These are phyloP conservation scores for Calonectria pteridis DNA, from an alignment of 2,329 filamentous ascomycete species.

Conservation along the genomic window DNA sequence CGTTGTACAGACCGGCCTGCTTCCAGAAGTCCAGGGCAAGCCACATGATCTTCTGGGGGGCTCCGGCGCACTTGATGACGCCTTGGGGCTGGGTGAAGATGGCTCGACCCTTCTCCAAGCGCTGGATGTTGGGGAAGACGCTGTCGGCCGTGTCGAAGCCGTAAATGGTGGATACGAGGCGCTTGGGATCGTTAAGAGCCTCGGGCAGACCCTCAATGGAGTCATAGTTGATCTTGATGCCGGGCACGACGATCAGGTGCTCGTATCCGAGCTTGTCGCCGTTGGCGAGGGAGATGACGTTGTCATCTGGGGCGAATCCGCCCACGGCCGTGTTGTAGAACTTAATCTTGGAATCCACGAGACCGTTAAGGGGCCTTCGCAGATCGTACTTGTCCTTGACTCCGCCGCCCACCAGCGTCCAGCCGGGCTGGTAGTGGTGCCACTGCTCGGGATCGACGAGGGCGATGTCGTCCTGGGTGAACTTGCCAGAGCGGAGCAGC, in stretches of 20 bases:
- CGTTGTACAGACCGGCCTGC: slow-evolving; percentile 62
- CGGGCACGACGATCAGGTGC: slow-evolving; percentile 73
- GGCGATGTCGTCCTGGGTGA: slow-evolving; percentile 71
- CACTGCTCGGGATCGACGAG: slow-evolving; percentile 72
- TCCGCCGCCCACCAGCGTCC: slow-evolving; percentile 76
- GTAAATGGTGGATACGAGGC: slow-evolving; percentile 69
- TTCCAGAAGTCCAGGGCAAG: slow-evolving; percentile 72
- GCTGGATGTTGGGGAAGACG: slow-evolving; percentile 61
- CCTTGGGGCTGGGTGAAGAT: slow-evolving; percentile 72
- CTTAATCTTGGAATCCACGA: slow-evolving; percentile 72
- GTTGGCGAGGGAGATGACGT: slow-evolving; percentile 65
- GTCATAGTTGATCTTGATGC: slow-evolving; percentile 64
- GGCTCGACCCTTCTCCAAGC: slow-evolving; percentile 62
- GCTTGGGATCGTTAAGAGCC: slow-evolving; percentile 61
- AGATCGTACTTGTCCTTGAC: slow-evolving; percentile 73
- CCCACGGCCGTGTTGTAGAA: slow-evolving; percentile 68
- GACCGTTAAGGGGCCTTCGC: slow-evolving; percentile 59
- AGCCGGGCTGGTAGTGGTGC: slow-evolving; percentile 78
- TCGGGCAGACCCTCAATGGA: slow-evolving; percentile 68
- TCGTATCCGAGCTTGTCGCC: slow-evolving; percentile 72
- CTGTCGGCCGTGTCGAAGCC: slow-evolving; percentile 68
- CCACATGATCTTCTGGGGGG: slow-evolving; percentile 74
- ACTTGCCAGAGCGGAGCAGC: slow-evolving; percentile 70
- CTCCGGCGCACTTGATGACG: slow-evolving; percentile 71
- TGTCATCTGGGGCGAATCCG: slow-evolving; percentile 67